A percentile compares a stretch with the other conserved stretches of the same genome.
These are phyloP conservation scores for Onygenales sp. DNA, from an alignment of 2,329 filamentous ascomycete genomes.

Conservation along the genomic window DNA sequence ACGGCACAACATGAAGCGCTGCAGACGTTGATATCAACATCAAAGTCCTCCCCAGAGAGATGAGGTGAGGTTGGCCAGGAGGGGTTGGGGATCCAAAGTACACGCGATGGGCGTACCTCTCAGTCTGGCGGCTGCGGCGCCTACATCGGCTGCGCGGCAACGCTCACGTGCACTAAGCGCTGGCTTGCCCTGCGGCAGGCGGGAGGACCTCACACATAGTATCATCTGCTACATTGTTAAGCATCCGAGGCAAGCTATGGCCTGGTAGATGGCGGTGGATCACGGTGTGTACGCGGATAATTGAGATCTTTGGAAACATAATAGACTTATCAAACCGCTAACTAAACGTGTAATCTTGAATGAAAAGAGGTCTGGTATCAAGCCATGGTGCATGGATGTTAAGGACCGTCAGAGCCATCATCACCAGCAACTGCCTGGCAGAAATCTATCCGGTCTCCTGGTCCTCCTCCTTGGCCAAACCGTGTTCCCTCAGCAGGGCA, in stretches of 20 bases:
- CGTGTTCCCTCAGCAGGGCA: slow-evolving; percentile 86
- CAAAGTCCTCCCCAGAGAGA: neutral
- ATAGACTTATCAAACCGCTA: neutral
- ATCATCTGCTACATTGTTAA: no score
- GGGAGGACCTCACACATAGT: neutral
- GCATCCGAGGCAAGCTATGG: no score
- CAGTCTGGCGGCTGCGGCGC: neutral
- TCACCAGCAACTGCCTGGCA: neutral
- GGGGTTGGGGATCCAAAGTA: neutral
- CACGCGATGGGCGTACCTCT: neutral
- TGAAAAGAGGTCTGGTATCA: neutral
- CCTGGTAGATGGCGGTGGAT: no score
- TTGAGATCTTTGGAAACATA: neutral
- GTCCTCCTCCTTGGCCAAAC: slow-evolving; percentile 74
- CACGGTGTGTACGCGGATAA: no score
- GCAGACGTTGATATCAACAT: no score
- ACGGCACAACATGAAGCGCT: neutral
- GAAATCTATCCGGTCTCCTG: slow-evolving; percentile 45
- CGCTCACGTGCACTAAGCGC: neutral
- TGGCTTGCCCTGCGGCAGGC: neutral
- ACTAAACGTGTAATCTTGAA: neutral
- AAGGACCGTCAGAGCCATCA: neutral
- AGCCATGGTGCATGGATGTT: neutral
- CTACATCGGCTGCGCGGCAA: neutral
- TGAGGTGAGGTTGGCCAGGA: neutral